Conservation (phyloP, 495 filamentous ascomycete genomes). For the Rhizodiscina lignyota region DNA sequence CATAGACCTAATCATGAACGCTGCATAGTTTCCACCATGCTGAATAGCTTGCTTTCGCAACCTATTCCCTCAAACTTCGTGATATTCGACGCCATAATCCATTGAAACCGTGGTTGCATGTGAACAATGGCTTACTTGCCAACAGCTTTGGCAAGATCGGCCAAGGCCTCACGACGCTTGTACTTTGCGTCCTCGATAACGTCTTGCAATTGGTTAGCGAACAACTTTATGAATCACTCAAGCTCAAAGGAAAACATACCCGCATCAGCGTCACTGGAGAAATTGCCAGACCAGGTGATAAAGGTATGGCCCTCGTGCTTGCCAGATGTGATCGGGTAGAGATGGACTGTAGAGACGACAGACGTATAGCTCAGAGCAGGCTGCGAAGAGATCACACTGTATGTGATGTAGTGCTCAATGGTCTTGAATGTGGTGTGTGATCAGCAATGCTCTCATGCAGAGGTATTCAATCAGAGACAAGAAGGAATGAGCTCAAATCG, state of each 20-base stretch:
- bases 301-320: constrained; percentile 42
- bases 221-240: neutral
- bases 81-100: too few species aligned
- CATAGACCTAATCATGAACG: too few species aligned
- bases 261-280: constrained; percentile 50
- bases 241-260: constrained; percentile 25
- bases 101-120: too few species aligned
- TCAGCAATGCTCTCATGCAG: neutral
- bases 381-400: constrained; percentile 43
- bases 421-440: constrained; percentile 22
- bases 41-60: too few species aligned
- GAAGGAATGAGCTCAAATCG: neutral
- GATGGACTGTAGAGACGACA: constrained; percentile 44
- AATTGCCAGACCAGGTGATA: constrained; percentile 46
- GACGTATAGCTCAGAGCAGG: constrained; percentile 42
- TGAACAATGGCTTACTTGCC: constrained; percentile 21
- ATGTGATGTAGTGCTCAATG: constrained; percentile 55
- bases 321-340: constrained; percentile 42
- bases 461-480: neutral
- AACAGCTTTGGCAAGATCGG: constrained; percentile 39
- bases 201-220: constrained; percentile 18
- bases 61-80: too few species aligned
- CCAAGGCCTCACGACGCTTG: constrained; percentile 52
- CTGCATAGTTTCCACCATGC: too few species aligned
- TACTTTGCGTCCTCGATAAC: constrained; percentile 56